A percentile compares a stretch with the other conserved stretches of the same genome.
phyloP scores from a whole-genome alignment of 176 grass and related monocot species.

The Oryza coarctata region DNA sequence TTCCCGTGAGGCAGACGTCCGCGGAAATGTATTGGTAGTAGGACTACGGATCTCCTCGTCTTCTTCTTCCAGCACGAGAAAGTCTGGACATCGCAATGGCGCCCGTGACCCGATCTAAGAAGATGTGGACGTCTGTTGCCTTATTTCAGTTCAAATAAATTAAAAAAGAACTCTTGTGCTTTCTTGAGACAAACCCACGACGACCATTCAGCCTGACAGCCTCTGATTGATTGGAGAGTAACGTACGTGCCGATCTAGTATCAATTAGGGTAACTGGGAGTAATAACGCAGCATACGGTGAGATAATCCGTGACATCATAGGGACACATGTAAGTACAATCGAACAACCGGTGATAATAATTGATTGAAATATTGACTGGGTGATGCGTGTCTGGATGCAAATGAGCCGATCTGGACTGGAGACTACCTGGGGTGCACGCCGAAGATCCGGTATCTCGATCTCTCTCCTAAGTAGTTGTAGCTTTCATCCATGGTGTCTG shows the following conservation, averaged over 20 bases:
- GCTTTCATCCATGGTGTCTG: not conserved
- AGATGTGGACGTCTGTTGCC: not conserved
- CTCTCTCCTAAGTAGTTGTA: not conserved
- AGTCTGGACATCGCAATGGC: not conserved
- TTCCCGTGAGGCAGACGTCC: slow-evolving; percentile 3
- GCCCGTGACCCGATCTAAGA: not conserved
- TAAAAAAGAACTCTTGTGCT: too few species aligned
- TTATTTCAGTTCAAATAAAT: too few species aligned
- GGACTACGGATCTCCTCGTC: too few species aligned
- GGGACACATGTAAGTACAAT: not conserved
- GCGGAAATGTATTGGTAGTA: too few species aligned
- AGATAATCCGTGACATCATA: slow-evolving; percentile 1
- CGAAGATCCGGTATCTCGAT: not conserved
- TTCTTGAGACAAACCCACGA: not conserved
- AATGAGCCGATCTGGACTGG: not conserved
- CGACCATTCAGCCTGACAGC: not conserved
- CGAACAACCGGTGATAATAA: not conserved
- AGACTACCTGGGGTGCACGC: not conserved
- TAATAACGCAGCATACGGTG: not conserved
- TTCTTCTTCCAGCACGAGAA: not conserved
- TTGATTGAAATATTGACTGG: not conserved
- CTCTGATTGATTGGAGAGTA: too few species aligned
- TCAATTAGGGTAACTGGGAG: not conserved
- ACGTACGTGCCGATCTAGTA: slow-evolving; percentile 5
- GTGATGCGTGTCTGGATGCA: not conserved